Evolutionary conservation across 768 basidiomycete genomes (phyloP), one percentile per base, ranked within the genome.

Genomic region (Amanita pseudoporphyria): DNA sequence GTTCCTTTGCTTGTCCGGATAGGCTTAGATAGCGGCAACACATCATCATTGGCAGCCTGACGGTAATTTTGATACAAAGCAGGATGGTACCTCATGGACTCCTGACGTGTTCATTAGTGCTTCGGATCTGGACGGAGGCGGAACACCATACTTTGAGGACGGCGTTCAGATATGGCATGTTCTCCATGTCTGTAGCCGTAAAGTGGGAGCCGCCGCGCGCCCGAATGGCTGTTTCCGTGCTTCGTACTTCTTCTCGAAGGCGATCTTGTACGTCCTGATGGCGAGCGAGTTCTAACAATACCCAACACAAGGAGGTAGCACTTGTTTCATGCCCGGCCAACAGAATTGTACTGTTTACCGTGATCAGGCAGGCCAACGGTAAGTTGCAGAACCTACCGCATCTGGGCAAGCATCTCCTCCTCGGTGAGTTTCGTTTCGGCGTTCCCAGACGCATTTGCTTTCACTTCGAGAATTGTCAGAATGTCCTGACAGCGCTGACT

Each of bases 221-320:
- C n/a, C n/a, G n/a, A n/a, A n/a, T n/a, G n/a, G n/a, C n/a, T n/a
- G n/a, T n/a, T n/a, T n/a, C n/a, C n/a, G n/a, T n/a, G n/a, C n/a
- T n/a, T n/a, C 68, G 58, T 36, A 82, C 71, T 63, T 88, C 87
- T 0, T 67, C 65, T 13, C 87, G 77, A 18, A 90, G 74, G 41
- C 69, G 72, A 2, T 64, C 62, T 58, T 91, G 87, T 2, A 79
- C 61, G 16, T 77, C 67, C 0, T 75, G 79, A 53, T 79, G 64
- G 35, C 68, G 72, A 3, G 81, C 74, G 3, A n/a, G n/a, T n/a
- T n/a, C n/a, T n/a, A n/a, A n/a, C n/a, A n/a, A n/a, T n/a, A n/a
- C n/a, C n/a, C n/a, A n/a, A n/a, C n/a, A n/a, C 26, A 82, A 46
- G 1, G 74, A 69, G 32, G 71, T 77, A 3, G 82, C 73, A 44